Base-by-base conservation (phyloP, 2,329 filamentous ascomycete species). In the Didymella segeticola region DNA sequence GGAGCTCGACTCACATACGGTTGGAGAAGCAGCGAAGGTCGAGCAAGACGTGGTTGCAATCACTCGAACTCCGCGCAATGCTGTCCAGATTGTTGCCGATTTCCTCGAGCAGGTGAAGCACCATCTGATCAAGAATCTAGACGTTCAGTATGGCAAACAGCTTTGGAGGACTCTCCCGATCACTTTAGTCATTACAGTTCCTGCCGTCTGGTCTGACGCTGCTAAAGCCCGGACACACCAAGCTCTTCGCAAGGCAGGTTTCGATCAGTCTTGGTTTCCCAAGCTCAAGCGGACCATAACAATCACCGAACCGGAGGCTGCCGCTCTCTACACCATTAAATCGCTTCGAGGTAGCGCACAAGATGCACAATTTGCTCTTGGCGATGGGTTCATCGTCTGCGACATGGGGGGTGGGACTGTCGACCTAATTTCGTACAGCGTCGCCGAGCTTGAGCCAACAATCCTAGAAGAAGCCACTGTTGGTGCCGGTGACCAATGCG, bases 381-480 rank as follows among this genome's bases (percentile, higher is more conserved):
- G 49, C 4, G 63, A 71, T 20, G 61, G 62, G 0, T 71, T 72
- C 47, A 55, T 67, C 0, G 33, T 72, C 0, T 72, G 67, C 20
- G 70, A 72, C 12, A 67, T 69, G 61, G 69, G 69, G 0, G 69
- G 70, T 0, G 70, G 70, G 0, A 71, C 66, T 0, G 64, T 69
- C 0, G 69, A 72, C n/a, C 20, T 70, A 11, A 65, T 70, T 9
- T 61, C 70, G 0, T 72, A 73, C 27, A 15, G 43, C 0, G 47
- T 71, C 6, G 11, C 49, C 0, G 26, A 36, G 0, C 19, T 64
- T 2, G 5, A 63, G 0, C 66, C 66, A 0, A 66, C 52, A 0
- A 17, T 12, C 1, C 2, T 71, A 0, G 61, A 68, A 29, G 70
- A 73, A 41, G 61, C 45, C 0, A 67, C 69, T 0, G 27, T 67